Conservation (phyloP, 768 basidiomycete species). For the Dacryopinax spathularia region DNA sequence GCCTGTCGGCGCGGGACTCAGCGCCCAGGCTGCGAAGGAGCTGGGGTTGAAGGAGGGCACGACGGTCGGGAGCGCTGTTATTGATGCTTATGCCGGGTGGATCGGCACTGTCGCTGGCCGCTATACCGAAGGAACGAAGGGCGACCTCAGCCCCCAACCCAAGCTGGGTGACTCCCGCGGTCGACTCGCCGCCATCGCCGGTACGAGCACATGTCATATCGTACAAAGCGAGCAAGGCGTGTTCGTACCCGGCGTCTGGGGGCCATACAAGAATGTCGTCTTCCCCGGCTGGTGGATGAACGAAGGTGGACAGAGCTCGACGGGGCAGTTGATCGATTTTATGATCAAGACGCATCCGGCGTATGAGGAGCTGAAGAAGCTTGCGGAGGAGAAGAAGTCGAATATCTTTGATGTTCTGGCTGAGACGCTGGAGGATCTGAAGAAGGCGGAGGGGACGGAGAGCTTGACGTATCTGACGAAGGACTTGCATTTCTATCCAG, state of each 20-base stretch:
- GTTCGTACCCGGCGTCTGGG: slow-evolving; percentile 88
- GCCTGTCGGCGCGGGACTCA: slow-evolving; percentile 75
- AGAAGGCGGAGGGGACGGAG: slow-evolving; percentile 40
- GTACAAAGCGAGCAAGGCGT: slow-evolving; percentile 71
- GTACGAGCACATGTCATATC: slow-evolving; percentile 92
- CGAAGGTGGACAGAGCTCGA: slow-evolving; percentile 96
- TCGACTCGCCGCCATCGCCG: slow-evolving; percentile 82
- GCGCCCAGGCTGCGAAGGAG: slow-evolving; percentile 62
- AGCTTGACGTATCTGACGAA: slow-evolving; percentile 73
- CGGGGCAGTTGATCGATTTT: slow-evolving; percentile 84
- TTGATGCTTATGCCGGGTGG: slow-evolving; percentile 98
- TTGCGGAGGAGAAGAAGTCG: slow-evolving; percentile 38
- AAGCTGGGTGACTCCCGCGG: slow-evolving; percentile 61
- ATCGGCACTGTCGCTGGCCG: slow-evolving; percentile 85
- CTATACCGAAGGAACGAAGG: slow-evolving; percentile 36
- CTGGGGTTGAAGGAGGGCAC: slow-evolving; percentile 76
- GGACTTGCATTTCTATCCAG: slow-evolving; percentile 87
- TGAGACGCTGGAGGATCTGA: slow-evolving; percentile 54
- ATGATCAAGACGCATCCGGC: slow-evolving; percentile 86
- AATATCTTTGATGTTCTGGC: slow-evolving; percentile 36
- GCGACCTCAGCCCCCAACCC: slow-evolving; percentile 38
- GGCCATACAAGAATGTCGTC: slow-evolving; percentile 80
- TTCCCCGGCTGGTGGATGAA: slow-evolving; percentile 99
- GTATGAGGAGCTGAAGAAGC: slow-evolving; percentile 50
- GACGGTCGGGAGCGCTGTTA: slow-evolving; percentile 84